Conservation (phyloP, 2,329 filamentous ascomycete species). For the Colletotrichum karsti region DNA sequence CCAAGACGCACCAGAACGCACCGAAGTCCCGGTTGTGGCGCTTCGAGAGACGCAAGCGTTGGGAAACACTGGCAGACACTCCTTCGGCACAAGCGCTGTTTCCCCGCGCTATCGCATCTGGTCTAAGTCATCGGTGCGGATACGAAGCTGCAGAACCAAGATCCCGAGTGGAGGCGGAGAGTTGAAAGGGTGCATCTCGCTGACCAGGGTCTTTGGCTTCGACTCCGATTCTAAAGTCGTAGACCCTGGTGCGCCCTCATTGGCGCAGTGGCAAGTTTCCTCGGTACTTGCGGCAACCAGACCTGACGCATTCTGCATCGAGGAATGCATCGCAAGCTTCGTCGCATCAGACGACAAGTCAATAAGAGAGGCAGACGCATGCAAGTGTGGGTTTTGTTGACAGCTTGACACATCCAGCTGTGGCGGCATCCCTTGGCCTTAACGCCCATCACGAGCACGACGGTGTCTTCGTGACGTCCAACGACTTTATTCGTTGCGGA, state of each 20-base stretch:
- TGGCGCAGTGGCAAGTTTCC: neutral
- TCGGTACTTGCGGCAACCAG: constrained; percentile 2
- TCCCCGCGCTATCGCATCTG: constrained; percentile 15
- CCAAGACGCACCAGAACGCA: neutral
- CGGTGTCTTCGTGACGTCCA: neutral
- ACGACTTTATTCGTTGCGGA: neutral
- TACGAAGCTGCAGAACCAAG: constrained; percentile 23
- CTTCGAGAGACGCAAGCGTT: neutral
- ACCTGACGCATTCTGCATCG: neutral
- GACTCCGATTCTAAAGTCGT: constrained; percentile 5
- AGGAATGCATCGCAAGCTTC: neutral
- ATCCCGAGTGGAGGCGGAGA: constrained; percentile 5
- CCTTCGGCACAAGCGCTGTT: neutral
- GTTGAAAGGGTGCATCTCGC: constrained; percentile 1
- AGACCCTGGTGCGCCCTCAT: neutral
- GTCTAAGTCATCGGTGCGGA: constrained; percentile 16
- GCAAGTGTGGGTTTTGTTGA: neutral
- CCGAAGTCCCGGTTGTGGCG: neutral
- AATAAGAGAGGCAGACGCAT: neutral
- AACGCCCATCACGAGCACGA: neutral
- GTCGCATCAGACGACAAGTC: neutral
- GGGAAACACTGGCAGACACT: neutral
- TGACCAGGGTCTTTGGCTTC: neutral
- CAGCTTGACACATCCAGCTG: constrained; percentile 14
- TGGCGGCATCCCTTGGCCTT: neutral